Percentiles rank a stretch among this genome's conserved stretches.
Evolutionary conservation across 2,329 filamentous ascomycete species (phyloP).

Genomic region (Aspergillus texensis): DNA sequence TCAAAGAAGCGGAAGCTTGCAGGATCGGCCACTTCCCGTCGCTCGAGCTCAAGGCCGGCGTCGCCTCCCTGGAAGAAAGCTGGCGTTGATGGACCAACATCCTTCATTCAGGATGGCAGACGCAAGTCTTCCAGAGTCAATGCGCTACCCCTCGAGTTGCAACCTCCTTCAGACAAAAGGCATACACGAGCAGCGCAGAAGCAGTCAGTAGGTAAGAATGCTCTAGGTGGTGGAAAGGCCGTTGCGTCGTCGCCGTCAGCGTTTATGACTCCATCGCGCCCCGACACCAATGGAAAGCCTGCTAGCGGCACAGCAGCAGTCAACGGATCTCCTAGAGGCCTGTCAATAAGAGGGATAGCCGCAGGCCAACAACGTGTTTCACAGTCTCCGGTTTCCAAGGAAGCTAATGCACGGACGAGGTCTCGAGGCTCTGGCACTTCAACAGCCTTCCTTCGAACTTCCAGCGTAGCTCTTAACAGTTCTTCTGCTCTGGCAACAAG

Average conservation of each 20-base stretch:
- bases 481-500: conserved; percentile 11
- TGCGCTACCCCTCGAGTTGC: conserved; percentile 49
- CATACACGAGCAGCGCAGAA: conserved; percentile 47
- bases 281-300: conserved; percentile 34
- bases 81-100: conserved; percentile 81
- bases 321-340: conserved; percentile 36
- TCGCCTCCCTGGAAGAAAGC: conserved; percentile 95
- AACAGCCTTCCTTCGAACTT: conserved; percentile 18
- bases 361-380: conserved; percentile 27
- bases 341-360: conserved; percentile 25
- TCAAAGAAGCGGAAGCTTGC: conserved; percentile 50
- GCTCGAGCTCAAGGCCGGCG: conserved; percentile 43
- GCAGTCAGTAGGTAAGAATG: conserved; percentile 34
- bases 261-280: conserved; percentile 30
- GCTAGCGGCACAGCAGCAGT: conserved; percentile 30
- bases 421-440: conserved; percentile 32
- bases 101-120: conserved; percentile 68
- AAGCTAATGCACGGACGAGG: conserved; percentile 30
- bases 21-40: conserved; percentile 36
- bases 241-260: conserved; percentile 34
- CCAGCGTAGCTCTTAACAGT: conserved; percentile 23
- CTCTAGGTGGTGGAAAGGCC: conserved; percentile 27
- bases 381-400: conserved; percentile 31
- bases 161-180: conserved; percentile 51
- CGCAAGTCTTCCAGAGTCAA: conserved; percentile 63